Percentiles rank a stretch among this genome's conserved stretches.
These are phyloP conservation scores for Annona cherimola DNA, from an alignment of 164 flowering plant species.

Conservation along the genomic window DNA sequence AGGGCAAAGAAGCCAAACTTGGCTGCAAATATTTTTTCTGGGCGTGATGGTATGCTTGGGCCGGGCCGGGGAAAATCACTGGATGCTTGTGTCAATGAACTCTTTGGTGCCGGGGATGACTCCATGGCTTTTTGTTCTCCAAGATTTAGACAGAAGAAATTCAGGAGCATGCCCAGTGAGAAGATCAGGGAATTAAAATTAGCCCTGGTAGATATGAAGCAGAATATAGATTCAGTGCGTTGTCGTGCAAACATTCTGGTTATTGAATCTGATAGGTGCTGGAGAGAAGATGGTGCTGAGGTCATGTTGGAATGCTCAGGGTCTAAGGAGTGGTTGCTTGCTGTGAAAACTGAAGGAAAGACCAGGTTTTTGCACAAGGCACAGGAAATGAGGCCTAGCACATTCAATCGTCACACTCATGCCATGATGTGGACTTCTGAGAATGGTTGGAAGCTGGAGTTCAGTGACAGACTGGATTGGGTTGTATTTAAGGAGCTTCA, in stretches of 20 bases:
- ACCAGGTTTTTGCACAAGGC: constrained; percentile 41
- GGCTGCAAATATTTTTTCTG: background rate
- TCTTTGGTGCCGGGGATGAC: constrained; percentile 21
- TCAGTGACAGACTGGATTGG: constrained; percentile 67
- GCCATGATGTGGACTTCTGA: constrained; percentile 58
- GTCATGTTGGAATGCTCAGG: constrained; percentile 40
- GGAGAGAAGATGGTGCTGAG: constrained; percentile 54
- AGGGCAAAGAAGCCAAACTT: background rate
- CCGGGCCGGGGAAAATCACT: constrained; percentile 10
- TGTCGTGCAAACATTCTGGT: constrained; percentile 66
- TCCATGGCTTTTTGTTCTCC: constrained; percentile 18
- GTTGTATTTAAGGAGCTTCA: constrained; percentile 62
- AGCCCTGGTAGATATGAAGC: constrained; percentile 13
- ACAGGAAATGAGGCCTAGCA: constrained; percentile 55
- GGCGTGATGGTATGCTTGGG: background rate
- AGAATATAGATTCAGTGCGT: constrained; percentile 27
- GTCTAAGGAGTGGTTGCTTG: constrained; percentile 54
- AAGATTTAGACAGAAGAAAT: constrained; percentile 27
- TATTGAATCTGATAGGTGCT: constrained; percentile 57
- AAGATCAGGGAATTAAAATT: constrained; percentile 26
- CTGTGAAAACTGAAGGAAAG: constrained; percentile 43
- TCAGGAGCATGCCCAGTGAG: constrained; percentile 15
- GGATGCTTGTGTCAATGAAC: constrained; percentile 26
- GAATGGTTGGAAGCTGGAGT: constrained; percentile 79
- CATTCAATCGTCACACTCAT: constrained; percentile 58